These are phyloP conservation scores for Arthrobotrys musiformis DNA, from an alignment of 2,329 filamentous ascomycete species.

Conservation along the genomic window DNA sequence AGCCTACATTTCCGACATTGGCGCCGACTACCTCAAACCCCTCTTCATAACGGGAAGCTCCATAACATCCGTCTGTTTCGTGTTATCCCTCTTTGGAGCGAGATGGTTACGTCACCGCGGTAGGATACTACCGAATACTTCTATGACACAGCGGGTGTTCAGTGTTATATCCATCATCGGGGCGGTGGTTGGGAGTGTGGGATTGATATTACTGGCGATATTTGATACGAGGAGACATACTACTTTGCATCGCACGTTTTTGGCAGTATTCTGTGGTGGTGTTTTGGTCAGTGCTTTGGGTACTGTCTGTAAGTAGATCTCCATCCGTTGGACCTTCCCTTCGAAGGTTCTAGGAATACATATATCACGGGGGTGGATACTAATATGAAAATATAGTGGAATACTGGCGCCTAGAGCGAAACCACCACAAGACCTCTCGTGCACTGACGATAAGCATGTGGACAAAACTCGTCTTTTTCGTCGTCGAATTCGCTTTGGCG, in stretches of 20 bases:
- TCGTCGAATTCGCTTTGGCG: constrained; percentile 78
- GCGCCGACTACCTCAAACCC: constrained; percentile 72
- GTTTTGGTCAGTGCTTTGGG: constrained; percentile 79
- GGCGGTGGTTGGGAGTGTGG: constrained; percentile 75
- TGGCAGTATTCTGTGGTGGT: constrained; percentile 84
- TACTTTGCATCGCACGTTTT: constrained; percentile 77
- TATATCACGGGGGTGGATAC: too few species aligned
- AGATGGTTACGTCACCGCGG: constrained; percentile 85
- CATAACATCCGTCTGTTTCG: constrained; percentile 80
- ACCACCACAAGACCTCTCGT: constrained; percentile 78
- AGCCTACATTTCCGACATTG: constrained; percentile 77
- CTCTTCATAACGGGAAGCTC: constrained; percentile 79
- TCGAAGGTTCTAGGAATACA: neutral
- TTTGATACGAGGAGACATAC: constrained; percentile 82
- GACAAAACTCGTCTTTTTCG: constrained; percentile 85
- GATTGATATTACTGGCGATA: constrained; percentile 82
- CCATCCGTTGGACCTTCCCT: too few species aligned
- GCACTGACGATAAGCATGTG: constrained; percentile 83
- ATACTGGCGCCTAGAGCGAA: constrained; percentile 57
- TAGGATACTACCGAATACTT: constrained; percentile 77
- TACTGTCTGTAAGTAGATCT: constrained; percentile 28
- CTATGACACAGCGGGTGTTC: constrained; percentile 61
- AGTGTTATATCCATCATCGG: constrained; percentile 74
- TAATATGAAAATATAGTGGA: constrained; percentile 56
- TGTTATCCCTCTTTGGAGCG: constrained; percentile 82